Evolutionary conservation across 2,329 filamentous ascomycete species (phyloP).

Genomic region (Ascocoryne sarcoides): DNA sequence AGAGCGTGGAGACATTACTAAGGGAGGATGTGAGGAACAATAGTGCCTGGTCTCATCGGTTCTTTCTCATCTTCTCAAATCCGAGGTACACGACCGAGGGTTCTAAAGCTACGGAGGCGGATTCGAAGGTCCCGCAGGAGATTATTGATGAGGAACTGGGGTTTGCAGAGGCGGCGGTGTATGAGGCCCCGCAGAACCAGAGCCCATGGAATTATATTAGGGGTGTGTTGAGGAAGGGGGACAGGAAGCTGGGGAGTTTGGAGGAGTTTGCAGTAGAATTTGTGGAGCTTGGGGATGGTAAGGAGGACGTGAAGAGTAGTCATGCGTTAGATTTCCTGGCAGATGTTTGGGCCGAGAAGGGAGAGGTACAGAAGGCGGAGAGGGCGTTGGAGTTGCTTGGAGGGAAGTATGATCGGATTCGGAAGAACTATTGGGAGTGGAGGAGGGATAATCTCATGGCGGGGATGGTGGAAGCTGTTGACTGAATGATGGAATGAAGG

Average conservation of each 20-base stretch:
- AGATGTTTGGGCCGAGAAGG: constrained; percentile 50
- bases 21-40: constrained; percentile 85
- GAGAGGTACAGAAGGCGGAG: constrained; percentile 53
- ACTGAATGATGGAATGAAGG: too few relatives aligned
- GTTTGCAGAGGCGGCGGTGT: constrained; percentile 66
- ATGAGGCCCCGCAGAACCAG: constrained; percentile 82
- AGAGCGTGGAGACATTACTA: constrained; percentile 64
- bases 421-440: constrained; percentile 90
- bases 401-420: constrained; percentile 82
- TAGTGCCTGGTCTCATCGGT: constrained; percentile 94
- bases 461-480: too few relatives aligned
- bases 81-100: constrained; percentile 40
- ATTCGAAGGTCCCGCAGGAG: constrained; percentile 48
- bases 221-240: constrained; percentile 63
- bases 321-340: constrained; percentile 65
- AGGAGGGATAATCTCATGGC: constrained; percentile 32
- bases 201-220: constrained; percentile 89
- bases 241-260: constrained; percentile 37
- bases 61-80: constrained; percentile 77
- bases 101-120: constrained; percentile 41
- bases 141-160: constrained; percentile 66
- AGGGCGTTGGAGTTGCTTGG: constrained; percentile 65
- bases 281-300: constrained; percentile 36
- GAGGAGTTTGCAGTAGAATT: constrained; percentile 44
- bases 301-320: constrained; percentile 50